Percentiles rank a stretch among this genome's conserved stretches.
Conservation (phyloP, 345 rosid genomes). For the Dimocarpus longan region DNA sequence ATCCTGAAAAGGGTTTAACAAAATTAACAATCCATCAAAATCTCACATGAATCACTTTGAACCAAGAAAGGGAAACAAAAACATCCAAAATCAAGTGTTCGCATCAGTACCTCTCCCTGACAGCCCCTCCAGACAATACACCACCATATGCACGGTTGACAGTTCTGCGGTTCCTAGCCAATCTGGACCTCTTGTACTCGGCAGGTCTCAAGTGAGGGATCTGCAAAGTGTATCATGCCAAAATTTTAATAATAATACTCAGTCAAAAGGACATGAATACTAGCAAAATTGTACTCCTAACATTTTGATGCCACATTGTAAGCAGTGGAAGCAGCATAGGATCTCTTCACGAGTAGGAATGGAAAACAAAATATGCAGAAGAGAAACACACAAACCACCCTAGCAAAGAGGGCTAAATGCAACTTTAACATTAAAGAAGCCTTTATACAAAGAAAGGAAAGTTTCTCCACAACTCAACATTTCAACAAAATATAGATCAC, state of each 20-base stretch:
- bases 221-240: conserved; percentile 34
- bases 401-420: not conserved
- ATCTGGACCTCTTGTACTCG: conserved; percentile 68
- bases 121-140: conserved; percentile 67
- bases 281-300: not conserved
- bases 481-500: not conserved
- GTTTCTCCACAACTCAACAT: not conserved
- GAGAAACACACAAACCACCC: not conserved
- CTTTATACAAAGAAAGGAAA: not conserved
- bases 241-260: not conserved
- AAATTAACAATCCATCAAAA: not conserved
- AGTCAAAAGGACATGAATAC: not conserved
- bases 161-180: conserved; percentile 62
- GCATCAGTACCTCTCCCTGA: conserved; percentile 60
- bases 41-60: not conserved
- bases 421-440: not conserved
- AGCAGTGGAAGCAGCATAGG: not conserved
- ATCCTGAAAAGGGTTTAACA: conserved; percentile 27
- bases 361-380: not conserved
- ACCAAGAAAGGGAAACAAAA: not conserved
- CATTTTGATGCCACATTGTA: not conserved
- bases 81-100: not conserved
- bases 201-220: conserved; percentile 76
- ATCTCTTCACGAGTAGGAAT: not conserved
- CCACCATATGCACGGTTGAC: conserved; percentile 74